Conservation (phyloP, 1,284 basidiomycete species). For the Trametes versicolor region DNA sequence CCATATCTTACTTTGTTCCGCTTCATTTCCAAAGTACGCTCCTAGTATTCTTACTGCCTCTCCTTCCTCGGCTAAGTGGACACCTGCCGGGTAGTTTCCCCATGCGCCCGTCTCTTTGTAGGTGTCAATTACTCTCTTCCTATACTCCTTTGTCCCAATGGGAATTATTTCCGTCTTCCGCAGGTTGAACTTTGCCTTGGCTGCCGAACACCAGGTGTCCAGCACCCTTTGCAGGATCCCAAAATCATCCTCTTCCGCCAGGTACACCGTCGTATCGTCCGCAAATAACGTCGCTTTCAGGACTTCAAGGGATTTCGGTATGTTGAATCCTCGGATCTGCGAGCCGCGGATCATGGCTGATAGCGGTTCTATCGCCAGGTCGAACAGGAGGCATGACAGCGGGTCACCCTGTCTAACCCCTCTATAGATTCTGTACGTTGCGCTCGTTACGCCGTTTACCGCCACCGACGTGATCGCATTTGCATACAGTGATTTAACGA, state of each 20-base stretch:
- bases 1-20: constrained; percentile 14
- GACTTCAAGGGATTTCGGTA: constrained; percentile 32
- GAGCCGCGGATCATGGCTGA: constrained; percentile 43
- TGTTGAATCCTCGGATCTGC: constrained; percentile 42
- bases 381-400: constrained; percentile 50
- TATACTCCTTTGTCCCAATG: constrained; percentile 36
- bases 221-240: constrained; percentile 35
- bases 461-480: constrained; percentile 38
- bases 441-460: constrained; percentile 41
- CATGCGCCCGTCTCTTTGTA: background rate
- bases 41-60: constrained; percentile 41
- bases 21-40: constrained; percentile 41
- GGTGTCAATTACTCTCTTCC: constrained; percentile 10
- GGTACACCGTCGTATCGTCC: constrained; percentile 44
- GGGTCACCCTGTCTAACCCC: constrained; percentile 48
- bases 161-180: constrained; percentile 49
- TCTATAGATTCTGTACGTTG: constrained; percentile 33
- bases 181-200: constrained; percentile 47
- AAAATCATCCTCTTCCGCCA: constrained; percentile 35
- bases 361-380: constrained; percentile 50
- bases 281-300: constrained; percentile 45
- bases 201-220: constrained; percentile 43
- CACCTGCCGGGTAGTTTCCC: constrained; percentile 8
- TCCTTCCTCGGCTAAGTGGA: constrained; percentile 38
- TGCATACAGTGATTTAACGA: constrained; percentile 37